Percentiles rank a stretch among this genome's conserved stretches.
Conservation (phyloP, 164 flowering plant species). For the Echeveria elegans region DNA sequence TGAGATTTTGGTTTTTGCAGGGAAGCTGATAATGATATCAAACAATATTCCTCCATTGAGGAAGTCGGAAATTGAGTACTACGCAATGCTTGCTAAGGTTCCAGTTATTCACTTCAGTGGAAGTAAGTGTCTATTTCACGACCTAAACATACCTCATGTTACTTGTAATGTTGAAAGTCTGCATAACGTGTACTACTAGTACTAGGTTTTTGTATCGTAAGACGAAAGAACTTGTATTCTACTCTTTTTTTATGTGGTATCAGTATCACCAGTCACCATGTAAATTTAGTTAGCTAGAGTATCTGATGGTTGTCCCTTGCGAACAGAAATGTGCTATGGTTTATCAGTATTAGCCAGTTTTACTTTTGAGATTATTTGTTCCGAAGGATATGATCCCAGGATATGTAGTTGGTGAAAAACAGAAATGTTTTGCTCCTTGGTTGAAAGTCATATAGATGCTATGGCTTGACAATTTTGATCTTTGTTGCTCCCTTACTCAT, state of each 20-base stretch:
- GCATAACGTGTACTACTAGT: neutral
- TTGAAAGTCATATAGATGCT: too few relatives aligned
- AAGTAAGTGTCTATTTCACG: neutral
- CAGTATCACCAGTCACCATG: too few relatives aligned
- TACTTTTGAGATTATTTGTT: neutral
- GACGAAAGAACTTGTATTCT: too few relatives aligned
- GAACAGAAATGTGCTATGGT: neutral
- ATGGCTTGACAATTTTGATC: too few relatives aligned
- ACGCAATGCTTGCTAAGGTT: conserved; percentile 1
- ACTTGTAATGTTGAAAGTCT: too few relatives aligned
- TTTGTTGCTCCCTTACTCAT: too few relatives aligned
- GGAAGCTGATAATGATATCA: neutral
- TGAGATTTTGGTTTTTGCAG: neutral
- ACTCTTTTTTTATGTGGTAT: too few relatives aligned
- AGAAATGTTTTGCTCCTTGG: too few relatives aligned
- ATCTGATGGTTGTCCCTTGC: neutral
- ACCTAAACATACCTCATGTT: too few relatives aligned
- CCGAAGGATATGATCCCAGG: too few relatives aligned
- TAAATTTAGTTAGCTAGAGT: neutral
- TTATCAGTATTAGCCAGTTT: neutral
- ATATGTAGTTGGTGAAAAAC: too few relatives aligned
- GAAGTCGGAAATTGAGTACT: conserved; percentile 4
- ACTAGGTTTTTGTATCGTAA: neutral
- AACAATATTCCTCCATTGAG: neutral
- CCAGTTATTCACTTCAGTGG: neutral